A percentile compares a stretch with the other conserved stretches of the same genome.
These are phyloP conservation scores for Hemisphaericaspora nanyangensis DNA, from an alignment of 805 yeast species.

Conservation along the genomic window DNA sequence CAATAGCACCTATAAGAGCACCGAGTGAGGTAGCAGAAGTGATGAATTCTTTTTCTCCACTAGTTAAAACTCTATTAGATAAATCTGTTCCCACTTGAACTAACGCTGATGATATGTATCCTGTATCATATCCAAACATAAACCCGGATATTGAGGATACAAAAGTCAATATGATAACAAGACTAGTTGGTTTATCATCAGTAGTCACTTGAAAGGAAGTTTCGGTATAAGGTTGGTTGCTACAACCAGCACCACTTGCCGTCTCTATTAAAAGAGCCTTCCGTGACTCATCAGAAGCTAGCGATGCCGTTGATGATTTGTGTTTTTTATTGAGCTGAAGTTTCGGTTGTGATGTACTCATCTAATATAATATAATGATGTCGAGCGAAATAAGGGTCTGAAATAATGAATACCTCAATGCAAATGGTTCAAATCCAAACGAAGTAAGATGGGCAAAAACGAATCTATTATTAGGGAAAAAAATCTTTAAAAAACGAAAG, in stretches of 20 bases:
- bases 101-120: constrained; percentile 90
- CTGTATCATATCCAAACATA: constrained; percentile 97
- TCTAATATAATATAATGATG: too few relatives aligned
- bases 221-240: neutral
- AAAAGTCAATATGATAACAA: constrained; percentile 66
- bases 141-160: constrained; percentile 90
- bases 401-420: too few relatives aligned
- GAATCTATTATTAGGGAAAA: too few relatives aligned
- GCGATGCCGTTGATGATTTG: too few relatives aligned
- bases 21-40: constrained; percentile 95
- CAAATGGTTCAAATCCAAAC: too few relatives aligned
- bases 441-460: too few relatives aligned
- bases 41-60: constrained; percentile 83
- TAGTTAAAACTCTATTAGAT: constrained; percentile 50
- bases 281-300: constrained; percentile 4
- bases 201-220: neutral
- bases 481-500: too few relatives aligned
- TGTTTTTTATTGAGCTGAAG: too few relatives aligned
- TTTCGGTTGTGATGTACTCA: too few relatives aligned
- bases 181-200: constrained; percentile 44
- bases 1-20: constrained; percentile 73
- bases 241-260: neutral
- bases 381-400: too few relatives aligned
- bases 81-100: constrained; percentile 82
- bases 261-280: constrained; percentile 2